Base-by-base conservation (phyloP, 495 filamentous ascomycete species). In the Hyphodiscus hymeniophilus region DNA sequence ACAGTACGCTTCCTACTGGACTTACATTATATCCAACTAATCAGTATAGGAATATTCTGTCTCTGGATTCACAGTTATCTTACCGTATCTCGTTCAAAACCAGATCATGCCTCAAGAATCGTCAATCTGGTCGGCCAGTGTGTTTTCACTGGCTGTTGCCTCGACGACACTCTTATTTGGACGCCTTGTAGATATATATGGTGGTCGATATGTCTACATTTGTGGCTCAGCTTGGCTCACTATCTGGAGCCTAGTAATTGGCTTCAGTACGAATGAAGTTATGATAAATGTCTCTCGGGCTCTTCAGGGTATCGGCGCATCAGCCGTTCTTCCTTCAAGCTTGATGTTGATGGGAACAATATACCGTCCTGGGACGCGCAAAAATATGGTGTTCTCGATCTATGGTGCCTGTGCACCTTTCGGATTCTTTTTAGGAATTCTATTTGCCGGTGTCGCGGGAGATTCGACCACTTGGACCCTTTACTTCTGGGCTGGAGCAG, bases 11-110 rank as follows among this genome's bases (percentile, higher is more conserved):
- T n/a, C n/a, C n/a, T n/a, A n/a, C n/a, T n/a, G n/a, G n/a, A n/a
- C n/a, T n/a, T n/a, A n/a, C n/a, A n/a, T n/a, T n/a, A n/a, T n/a
- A n/a, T n/a, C n/a, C n/a, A n/a, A n/a, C n/a, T n/a, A n/a, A n/a
- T n/a, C n/a, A n/a, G n/a, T n/a, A 32, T n/a, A 68, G 68, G 76
- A 92, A 66, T 94, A 85, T 64, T 88, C 86, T 58, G 79, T 89
- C 38, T 84, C 80, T 22, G 88, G 87, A 33, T 94, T 89, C 63
- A 89, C 84, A 57, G 76, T 91, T 51, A 69, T 94, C 38, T 64
- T 89, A 2, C 87, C 88, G 7, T 75, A 75, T 0, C 57, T 94
- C 7, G 65, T 79, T 20, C 54, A 62, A n/a, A 71, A 78, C 13
- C 70, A 90, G 3, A 41, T 75, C 11, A 87, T 92, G 23, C 80